Conservation (phyloP, 768 basidiomycete species). For the Sistotremastrum suecicum region DNA sequence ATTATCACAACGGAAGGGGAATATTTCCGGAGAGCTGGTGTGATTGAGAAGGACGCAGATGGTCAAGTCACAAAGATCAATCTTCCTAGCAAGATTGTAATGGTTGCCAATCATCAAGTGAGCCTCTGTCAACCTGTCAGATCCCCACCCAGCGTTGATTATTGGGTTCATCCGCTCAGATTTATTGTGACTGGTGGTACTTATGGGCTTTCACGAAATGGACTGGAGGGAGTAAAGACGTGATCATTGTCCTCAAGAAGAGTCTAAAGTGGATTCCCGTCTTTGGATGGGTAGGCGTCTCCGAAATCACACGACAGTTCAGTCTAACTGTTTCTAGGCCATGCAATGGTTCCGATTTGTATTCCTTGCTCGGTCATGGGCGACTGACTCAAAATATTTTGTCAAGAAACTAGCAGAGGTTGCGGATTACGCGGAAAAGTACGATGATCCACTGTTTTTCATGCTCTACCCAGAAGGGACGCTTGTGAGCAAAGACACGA, state of each 20-base stretch:
- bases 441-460: conserved; percentile 62
- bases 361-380: conserved; percentile 86
- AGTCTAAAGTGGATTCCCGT: conserved; percentile 78
- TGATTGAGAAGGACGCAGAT: conserved; percentile 32
- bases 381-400: conserved; percentile 61
- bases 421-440: conserved; percentile 51
- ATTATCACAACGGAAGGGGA: conserved; percentile 50
- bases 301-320: background rate
- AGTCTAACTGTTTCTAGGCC: conserved; percentile 28
- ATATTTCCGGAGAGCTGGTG: background rate
- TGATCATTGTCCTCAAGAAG: conserved; percentile 89
- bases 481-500: conserved; percentile 73
- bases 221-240: conserved; percentile 48
- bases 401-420: conserved; percentile 51
- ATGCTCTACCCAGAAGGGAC: conserved; percentile 95
- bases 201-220: conserved; percentile 75
- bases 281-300: conserved; percentile 62
- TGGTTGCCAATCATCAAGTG: conserved; percentile 93
- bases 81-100: conserved; percentile 65
- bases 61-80: conserved; percentile 50
- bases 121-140: background rate
- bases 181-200: conserved; percentile 77
- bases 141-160: background rate
- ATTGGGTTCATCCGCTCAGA: conserved; percentile 20
- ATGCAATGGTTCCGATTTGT: conserved; percentile 96